Evolutionary conservation across 352 stramenopile species (phyloP).

Genomic region (Hyaloperonospora arabidopsidis): DNA sequence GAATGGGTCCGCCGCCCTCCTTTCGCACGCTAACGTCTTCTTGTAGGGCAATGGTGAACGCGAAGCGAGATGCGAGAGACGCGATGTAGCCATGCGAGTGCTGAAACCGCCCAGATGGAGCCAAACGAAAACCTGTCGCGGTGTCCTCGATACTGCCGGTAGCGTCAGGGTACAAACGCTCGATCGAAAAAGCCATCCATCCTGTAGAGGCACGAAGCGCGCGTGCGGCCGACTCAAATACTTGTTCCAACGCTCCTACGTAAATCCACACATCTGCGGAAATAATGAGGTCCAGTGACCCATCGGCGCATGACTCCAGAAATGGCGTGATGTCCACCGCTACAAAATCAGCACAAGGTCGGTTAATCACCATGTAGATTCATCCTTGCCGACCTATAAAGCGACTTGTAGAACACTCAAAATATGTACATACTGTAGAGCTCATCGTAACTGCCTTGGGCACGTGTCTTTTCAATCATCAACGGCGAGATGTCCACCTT

Average conservation of each 20-base stretch:
- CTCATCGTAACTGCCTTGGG: constrained; percentile 59
- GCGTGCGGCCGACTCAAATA: constrained; percentile 39
- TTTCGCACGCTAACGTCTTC: constrained; percentile 57
- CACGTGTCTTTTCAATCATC: constrained; percentile 74
- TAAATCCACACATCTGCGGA: constrained; percentile 85
- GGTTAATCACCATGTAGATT: neutral
- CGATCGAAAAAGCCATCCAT: constrained; percentile 68
- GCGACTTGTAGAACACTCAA: neutral
- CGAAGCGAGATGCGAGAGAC: constrained; percentile 26
- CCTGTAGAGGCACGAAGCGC: constrained; percentile 35
- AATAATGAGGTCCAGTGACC: constrained; percentile 54
- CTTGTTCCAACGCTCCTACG: constrained; percentile 56
- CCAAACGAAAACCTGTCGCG: constrained; percentile 37
- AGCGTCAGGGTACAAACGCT: constrained; percentile 26
- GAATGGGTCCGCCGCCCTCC: constrained; percentile 64
- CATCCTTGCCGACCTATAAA: constrained; percentile 1
- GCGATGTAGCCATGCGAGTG: constrained; percentile 62
- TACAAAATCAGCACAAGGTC: constrained; percentile 17
- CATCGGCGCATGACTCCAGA: constrained; percentile 32
- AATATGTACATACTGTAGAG: constrained; percentile 40
- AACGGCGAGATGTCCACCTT: constrained; percentile 73
- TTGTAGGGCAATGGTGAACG: constrained; percentile 35
- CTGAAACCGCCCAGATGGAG: constrained; percentile 67
- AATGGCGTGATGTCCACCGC: constrained; percentile 51
- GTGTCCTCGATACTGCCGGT: neutral